Conservation (phyloP, 306 rosid species). For the Medicago lupulina region DNA sequence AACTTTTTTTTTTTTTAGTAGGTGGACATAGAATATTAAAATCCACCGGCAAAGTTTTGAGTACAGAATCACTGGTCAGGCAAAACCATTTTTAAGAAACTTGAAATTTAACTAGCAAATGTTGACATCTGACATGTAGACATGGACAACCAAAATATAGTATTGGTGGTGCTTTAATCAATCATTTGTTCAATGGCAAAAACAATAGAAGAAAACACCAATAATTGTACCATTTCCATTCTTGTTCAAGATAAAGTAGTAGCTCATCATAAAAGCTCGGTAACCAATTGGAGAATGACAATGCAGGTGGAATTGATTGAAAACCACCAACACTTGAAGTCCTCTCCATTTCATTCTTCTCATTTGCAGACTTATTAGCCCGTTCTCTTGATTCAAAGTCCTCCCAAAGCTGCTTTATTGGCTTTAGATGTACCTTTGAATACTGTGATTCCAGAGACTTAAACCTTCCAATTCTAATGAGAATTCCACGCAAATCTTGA, state of each 20-base stretch:
- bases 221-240: constrained; percentile 89
- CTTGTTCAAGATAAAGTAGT: constrained; percentile 98
- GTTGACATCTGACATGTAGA: neutral
- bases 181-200: constrained; percentile 6
- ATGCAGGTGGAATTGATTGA: constrained; percentile 56
- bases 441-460: constrained; percentile 91
- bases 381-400: constrained; percentile 77
- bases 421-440: constrained; percentile 91
- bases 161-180: constrained; percentile 19
- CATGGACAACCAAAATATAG: neutral
- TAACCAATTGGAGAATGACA: constrained; percentile 83
- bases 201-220: constrained; percentile 36
- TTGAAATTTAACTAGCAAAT: constrained; percentile 14
- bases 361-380: constrained; percentile 59
- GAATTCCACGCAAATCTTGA: constrained; percentile 91
- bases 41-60: constrained; percentile 25
- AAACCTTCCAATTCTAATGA: constrained; percentile 95
- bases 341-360: constrained; percentile 71
- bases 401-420: constrained; percentile 89
- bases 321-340: constrained; percentile 53
- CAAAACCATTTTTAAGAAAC: constrained; percentile 29
- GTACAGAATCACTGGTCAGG: constrained; percentile 8
- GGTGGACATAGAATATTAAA: constrained; percentile 22
- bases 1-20: constrained; percentile 19
- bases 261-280: constrained; percentile 92